These are phyloP conservation scores for Scedosporium apiospermum DNA, from an alignment of 2,329 filamentous ascomycete species.

Conservation along the genomic window DNA sequence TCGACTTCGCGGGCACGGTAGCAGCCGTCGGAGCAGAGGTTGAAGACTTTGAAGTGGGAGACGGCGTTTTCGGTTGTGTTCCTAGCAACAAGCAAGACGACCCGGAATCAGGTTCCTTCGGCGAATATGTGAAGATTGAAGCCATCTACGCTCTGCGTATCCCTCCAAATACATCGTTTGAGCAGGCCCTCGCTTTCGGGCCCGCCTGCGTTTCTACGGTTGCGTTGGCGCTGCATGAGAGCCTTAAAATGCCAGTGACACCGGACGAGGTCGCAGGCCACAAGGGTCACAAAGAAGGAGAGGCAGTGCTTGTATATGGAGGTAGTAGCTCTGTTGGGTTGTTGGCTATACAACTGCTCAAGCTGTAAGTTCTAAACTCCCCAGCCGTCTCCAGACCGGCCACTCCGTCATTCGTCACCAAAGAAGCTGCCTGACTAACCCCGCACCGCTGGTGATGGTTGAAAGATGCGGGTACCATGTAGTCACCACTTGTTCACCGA, in stretches of 20 bases:
- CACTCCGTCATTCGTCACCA: no score
- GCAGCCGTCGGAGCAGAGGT: slow-evolving; percentile 32
- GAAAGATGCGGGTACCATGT: slow-evolving; percentile 22
- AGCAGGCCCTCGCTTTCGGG: slow-evolving; percentile 37
- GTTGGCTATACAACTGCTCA: slow-evolving; percentile 29
- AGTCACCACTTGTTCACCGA: slow-evolving; percentile 24
- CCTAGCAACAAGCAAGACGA: slow-evolving; percentile 22
- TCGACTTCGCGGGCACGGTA: slow-evolving; percentile 34
- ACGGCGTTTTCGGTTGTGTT: slow-evolving; percentile 31
- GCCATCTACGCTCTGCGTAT: slow-evolving; percentile 30
- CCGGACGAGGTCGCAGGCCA: neutral
- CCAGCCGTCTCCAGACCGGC: neutral
- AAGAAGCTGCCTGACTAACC: neutral
- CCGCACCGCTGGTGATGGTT: neutral
- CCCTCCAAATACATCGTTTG: slow-evolving; percentile 32
- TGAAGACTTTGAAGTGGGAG: slow-evolving; percentile 32
- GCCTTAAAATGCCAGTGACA: slow-evolving; percentile 16
- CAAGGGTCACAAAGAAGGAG: slow-evolving; percentile 4
- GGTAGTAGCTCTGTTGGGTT: slow-evolving; percentile 45
- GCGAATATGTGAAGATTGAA: slow-evolving; percentile 27
- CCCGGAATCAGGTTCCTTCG: slow-evolving; percentile 30
- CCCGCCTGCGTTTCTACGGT: slow-evolving; percentile 21
- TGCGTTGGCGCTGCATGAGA: slow-evolving; percentile 11
- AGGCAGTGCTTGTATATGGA: slow-evolving; percentile 30
- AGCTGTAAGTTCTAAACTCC: slow-evolving; percentile 9